A percentile compares a stretch with the other conserved stretches of the same genome.
These are phyloP conservation scores for Suillus lakei DNA, from an alignment of 768 basidiomycete genomes.

Conservation along the genomic window DNA sequence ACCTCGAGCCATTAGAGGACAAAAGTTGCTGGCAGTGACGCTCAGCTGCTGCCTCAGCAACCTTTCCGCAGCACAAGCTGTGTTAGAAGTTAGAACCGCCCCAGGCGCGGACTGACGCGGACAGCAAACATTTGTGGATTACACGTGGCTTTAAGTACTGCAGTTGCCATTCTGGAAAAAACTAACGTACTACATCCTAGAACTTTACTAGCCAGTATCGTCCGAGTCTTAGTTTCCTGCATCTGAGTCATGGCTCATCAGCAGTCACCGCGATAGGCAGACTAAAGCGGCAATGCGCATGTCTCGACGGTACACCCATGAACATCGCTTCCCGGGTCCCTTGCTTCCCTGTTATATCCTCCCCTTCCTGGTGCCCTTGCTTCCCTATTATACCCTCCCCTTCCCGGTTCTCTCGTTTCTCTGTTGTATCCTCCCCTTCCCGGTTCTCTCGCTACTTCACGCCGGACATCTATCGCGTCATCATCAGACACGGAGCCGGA, in stretches of 20 bases:
- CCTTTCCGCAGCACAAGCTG: neutral
- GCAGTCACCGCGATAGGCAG: neutral
- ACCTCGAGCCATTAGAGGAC: no score
- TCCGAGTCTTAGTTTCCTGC: neutral
- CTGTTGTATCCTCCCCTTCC: no score
- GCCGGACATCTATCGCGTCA: neutral
- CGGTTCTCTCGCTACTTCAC: no score
- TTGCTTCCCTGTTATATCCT: no score
- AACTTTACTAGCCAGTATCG: neutral
- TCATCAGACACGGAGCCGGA: neutral
- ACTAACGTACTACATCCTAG: neutral
- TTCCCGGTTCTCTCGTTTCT: no score
- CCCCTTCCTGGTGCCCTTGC: no score
- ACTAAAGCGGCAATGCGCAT: neutral
- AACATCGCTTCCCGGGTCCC: no score
- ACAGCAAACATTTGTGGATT: neutral
- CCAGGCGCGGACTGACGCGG: neutral
- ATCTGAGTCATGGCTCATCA: neutral
- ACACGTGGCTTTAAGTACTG: neutral
- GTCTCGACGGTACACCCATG: neutral
- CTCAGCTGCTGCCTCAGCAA: neutral
- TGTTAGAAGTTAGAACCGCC: neutral
- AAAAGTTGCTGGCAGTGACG: neutral
- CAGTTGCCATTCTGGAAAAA: neutral
- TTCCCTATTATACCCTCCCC: no score